Conservation (phyloP, 1,284 basidiomycete genomes). For the Naganishia liquefaciens region DNA sequence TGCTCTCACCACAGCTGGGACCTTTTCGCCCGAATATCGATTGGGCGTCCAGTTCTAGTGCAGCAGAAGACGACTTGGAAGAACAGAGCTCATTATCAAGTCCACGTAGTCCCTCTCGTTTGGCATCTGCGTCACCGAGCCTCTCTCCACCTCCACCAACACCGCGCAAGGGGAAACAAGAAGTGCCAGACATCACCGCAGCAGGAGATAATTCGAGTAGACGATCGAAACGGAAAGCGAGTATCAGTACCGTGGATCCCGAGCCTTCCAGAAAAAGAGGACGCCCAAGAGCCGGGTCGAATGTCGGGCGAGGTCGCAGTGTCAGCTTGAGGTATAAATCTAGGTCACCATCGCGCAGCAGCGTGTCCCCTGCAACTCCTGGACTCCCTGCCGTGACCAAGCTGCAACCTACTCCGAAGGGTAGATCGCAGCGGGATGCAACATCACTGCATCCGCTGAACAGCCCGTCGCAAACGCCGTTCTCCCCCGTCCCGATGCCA, state of each 20-base stretch:
- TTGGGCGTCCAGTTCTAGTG: neutral
- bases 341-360: neutral
- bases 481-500: neutral
- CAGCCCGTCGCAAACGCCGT: conserved; percentile 4
- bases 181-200: neutral
- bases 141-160: conserved; percentile 14
- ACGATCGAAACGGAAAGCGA: conserved; percentile 8
- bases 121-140: neutral
- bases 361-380: neutral
- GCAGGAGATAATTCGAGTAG: conserved; percentile 1
- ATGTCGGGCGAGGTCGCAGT: neutral
- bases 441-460: neutral
- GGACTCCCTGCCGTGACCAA: neutral
- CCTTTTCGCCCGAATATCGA: conserved; percentile 19
- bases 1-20: conserved; percentile 9
- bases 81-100: conserved; percentile 7
- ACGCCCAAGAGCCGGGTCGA: conserved; percentile 5
- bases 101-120: neutral
- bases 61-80: neutral
- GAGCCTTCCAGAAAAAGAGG: neutral
- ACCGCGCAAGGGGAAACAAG: conserved; percentile 8
- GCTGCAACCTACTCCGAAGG: neutral
- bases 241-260: neutral
- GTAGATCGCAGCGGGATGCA: neutral
- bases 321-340: conserved; percentile 1